Evolutionary conservation across 495 filamentous ascomycete species (phyloP).

Genomic region (Hamigera avellanea): DNA sequence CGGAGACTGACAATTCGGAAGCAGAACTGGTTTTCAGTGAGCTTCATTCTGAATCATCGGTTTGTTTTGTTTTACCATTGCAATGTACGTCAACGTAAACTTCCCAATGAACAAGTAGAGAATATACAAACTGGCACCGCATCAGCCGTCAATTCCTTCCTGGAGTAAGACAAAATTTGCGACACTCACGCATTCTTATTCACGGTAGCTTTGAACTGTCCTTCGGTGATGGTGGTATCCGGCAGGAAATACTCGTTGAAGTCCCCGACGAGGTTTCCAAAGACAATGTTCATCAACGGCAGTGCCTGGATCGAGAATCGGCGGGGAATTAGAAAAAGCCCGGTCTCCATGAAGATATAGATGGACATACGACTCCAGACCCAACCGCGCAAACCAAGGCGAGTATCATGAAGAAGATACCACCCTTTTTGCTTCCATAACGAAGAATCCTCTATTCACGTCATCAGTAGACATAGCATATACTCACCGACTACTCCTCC

Average conservation of each 20-base stretch:
- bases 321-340: neutral
- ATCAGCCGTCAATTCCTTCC: neutral
- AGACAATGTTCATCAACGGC: slow-evolving; percentile 37
- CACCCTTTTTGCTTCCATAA: slow-evolving; percentile 61
- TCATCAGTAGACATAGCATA: neutral
- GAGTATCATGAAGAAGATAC: slow-evolving; percentile 46
- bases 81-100: slow-evolving; percentile 20
- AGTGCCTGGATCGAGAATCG: slow-evolving; percentile 13
- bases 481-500: no score
- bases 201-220: slow-evolving; percentile 15
- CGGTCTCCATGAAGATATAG: neutral
- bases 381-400: slow-evolving; percentile 49
- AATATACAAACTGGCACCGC: slow-evolving; percentile 13
- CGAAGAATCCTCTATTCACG: slow-evolving; percentile 23
- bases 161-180: neutral
- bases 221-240: slow-evolving; percentile 10
- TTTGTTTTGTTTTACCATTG: slow-evolving; percentile 11
- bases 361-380: slow-evolving; percentile 42
- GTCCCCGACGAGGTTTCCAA: slow-evolving; percentile 27
- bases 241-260: slow-evolving; percentile 22
- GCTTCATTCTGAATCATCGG: neutral
- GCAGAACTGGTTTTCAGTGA: slow-evolving; percentile 25
- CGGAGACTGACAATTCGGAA: slow-evolving; percentile 38
- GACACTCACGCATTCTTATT: slow-evolving; percentile 15
- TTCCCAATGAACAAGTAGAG: slow-evolving; percentile 30